Conservation (phyloP, 192 early-diverging fungal genomes). For the Jimgerdemannia flammicorona region DNA sequence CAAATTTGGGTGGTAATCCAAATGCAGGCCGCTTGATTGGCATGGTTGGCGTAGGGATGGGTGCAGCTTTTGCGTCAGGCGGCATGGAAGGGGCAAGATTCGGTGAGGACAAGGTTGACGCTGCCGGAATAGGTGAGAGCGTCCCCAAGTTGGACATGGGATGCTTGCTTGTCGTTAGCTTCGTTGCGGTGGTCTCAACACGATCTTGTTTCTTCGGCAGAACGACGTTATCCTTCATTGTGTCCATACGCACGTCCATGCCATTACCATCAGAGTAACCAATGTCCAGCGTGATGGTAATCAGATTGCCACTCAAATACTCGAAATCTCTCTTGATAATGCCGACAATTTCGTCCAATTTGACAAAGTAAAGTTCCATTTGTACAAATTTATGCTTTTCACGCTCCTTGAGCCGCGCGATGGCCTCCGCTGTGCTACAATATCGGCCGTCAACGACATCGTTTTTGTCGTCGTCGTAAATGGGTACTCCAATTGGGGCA, state of each 20-base stretch:
- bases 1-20: conserved; percentile 35
- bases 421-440: conserved; percentile 11
- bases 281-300: conserved; percentile 66
- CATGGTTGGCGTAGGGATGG: not conserved
- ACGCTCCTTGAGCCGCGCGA: conserved; percentile 44
- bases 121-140: not conserved
- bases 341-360: conserved; percentile 56
- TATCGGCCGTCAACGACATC: not conserved
- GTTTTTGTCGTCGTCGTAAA: conserved; percentile 25
- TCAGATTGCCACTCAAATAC: conserved; percentile 60
- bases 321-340: conserved; percentile 61
- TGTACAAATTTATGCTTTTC: conserved; percentile 61
- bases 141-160: not conserved
- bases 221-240: not conserved
- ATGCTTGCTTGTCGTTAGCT: not conserved
- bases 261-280: conserved; percentile 36
- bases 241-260: conserved; percentile 21
- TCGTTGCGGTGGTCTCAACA: not conserved
- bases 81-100: not conserved
- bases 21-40: conserved; percentile 14
- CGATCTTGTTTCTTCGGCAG: not conserved
- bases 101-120: not conserved
- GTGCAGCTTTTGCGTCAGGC: not conserved
- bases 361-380: conserved; percentile 59
- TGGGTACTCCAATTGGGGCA: conserved; percentile 24